Evolutionary conservation across 352 stramenopile species (phyloP).

Genomic region (Lagenidium sp.): DNA sequence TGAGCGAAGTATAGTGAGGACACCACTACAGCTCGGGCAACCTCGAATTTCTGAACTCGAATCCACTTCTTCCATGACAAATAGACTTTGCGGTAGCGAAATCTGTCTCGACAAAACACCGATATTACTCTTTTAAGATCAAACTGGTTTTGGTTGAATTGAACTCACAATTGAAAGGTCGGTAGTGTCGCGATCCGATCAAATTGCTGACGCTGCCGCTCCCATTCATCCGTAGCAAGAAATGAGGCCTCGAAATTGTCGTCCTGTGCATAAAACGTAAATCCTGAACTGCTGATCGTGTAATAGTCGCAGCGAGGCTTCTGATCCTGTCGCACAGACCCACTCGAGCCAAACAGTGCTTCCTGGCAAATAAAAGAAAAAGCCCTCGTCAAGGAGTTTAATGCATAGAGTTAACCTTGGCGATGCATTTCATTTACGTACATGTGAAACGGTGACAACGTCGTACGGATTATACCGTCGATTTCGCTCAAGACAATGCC

Average conservation of each 20-base stretch:
- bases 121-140: not conserved
- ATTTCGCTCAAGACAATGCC: slow-evolving; percentile 34
- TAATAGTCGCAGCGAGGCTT: slow-evolving; percentile 49
- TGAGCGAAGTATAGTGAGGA: slow-evolving; percentile 43
- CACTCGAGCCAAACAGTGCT: slow-evolving; percentile 9
- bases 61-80: slow-evolving; percentile 47
- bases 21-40: slow-evolving; percentile 29
- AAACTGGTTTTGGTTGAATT: not conserved
- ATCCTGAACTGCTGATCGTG: slow-evolving; percentile 41
- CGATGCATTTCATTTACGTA: slow-evolving; percentile 8
- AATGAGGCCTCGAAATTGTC: slow-evolving; percentile 36
- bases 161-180: slow-evolving; percentile 43
- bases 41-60: slow-evolving; percentile 25
- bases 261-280: slow-evolving; percentile 52
- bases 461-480: slow-evolving; percentile 60
- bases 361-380: slow-evolving; percentile 4
- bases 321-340: slow-evolving; percentile 1
- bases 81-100: slow-evolving; percentile 63
- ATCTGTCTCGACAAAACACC: slow-evolving; percentile 17
- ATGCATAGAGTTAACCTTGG: not conserved
- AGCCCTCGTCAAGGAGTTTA: not conserved
- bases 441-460: slow-evolving; percentile 47
- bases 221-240: slow-evolving; percentile 32
- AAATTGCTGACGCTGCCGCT: slow-evolving; percentile 42
- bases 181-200: slow-evolving; percentile 17